Evolutionary conservation across 2,329 filamentous ascomycete species (phyloP).

Genomic region (Pseudohalonectria lignicola): DNA sequence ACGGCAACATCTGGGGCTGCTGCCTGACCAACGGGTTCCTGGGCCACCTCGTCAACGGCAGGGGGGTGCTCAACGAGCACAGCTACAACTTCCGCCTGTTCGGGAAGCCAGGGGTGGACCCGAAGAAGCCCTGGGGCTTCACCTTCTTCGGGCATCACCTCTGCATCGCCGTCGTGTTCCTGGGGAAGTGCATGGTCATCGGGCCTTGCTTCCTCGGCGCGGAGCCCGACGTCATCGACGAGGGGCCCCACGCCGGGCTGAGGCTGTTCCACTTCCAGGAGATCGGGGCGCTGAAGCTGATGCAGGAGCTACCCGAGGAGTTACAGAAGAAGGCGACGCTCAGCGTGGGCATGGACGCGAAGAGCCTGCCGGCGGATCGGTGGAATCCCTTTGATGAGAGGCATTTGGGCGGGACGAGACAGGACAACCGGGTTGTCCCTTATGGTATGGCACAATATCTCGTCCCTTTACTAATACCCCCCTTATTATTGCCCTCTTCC

Average conservation of each 20-base stretch:
- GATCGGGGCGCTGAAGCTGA: slow-evolving; percentile 51
- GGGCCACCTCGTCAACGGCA: slow-evolving; percentile 52
- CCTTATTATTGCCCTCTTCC: too few species aligned
- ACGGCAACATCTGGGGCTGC: slow-evolving; percentile 55
- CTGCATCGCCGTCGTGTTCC: slow-evolving; percentile 60
- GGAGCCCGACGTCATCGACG: slow-evolving; percentile 66
- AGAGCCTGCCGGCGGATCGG: slow-evolving; percentile 53
- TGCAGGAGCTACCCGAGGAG: slow-evolving; percentile 46
- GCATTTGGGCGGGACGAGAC: slow-evolving; percentile 66
- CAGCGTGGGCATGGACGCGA: slow-evolving; percentile 50
- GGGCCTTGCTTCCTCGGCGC: slow-evolving; percentile 71
- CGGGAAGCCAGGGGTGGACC: slow-evolving; percentile 29
- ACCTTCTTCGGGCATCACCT: slow-evolving; percentile 72
- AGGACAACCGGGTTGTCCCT: slow-evolving; percentile 67
- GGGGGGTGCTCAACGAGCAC: slow-evolving; percentile 58
- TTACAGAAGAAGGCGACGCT: slow-evolving; percentile 40
- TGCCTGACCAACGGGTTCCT: slow-evolving; percentile 71
- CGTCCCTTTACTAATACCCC: too few species aligned
- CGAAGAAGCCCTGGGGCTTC: slow-evolving; percentile 56
- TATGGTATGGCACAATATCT: slow-evolving; percentile 27
- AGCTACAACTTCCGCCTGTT: slow-evolving; percentile 71
- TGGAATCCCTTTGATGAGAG: slow-evolving; percentile 78
- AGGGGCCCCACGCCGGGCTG: slow-evolving; percentile 50
- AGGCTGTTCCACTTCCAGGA: slow-evolving; percentile 57
- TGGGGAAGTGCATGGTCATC: slow-evolving; percentile 53